Conservation (phyloP, 768 basidiomycete species). For the Cystobasidium tubakii region DNA sequence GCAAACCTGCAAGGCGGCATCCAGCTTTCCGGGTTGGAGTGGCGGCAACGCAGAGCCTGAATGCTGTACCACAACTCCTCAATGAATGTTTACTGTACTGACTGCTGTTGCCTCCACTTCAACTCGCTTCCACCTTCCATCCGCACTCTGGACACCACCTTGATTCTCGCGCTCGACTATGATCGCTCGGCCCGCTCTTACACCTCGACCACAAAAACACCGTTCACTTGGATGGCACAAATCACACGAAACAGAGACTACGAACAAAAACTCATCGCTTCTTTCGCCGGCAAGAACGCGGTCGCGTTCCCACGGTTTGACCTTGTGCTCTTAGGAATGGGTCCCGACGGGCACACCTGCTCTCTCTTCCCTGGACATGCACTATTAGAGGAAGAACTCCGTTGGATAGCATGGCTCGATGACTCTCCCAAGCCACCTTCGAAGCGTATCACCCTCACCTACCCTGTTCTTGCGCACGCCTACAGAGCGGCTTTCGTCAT, state of each 20-base stretch:
- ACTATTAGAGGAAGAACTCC: constrained; percentile 73
- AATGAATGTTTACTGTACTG: background rate
- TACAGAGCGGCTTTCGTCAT: constrained; percentile 78
- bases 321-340: constrained; percentile 91
- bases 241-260: constrained; percentile 43
- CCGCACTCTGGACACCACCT: constrained; percentile 61
- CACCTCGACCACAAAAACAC: background rate
- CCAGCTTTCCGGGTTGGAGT: background rate
- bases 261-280: constrained; percentile 65
- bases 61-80: background rate
- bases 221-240: constrained; percentile 15
- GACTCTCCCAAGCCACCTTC: constrained; percentile 92
- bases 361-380: constrained; percentile 92
- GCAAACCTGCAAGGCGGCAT: background rate
- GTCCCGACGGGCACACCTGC: constrained; percentile 92
- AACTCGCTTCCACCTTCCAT: background rate
- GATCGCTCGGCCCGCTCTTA: background rate
- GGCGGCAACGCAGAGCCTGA: background rate
- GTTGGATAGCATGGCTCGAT: constrained; percentile 89
- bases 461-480: constrained; percentile 83
- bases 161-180: no score
- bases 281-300: constrained; percentile 85
- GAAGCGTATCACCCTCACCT: constrained; percentile 83
- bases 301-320: constrained; percentile 97
- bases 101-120: background rate